Base-by-base conservation (phyloP, 768 basidiomycete species). In the Auricularia sp. region DNA sequence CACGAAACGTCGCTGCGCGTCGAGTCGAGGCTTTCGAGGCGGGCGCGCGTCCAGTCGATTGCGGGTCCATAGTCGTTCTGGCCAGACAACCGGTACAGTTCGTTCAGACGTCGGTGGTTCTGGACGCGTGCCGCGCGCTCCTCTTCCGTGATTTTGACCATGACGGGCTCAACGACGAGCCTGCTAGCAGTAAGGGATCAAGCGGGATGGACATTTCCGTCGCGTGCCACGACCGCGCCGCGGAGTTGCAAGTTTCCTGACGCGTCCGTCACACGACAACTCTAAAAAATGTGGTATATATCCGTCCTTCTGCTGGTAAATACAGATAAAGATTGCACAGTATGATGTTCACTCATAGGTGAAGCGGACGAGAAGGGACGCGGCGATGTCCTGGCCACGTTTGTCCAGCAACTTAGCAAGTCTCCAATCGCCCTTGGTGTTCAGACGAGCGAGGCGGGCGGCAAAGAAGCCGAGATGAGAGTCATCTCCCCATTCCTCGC, bases 381-480 rank as follows among this genome's bases (percentile, higher is more conserved):
- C 73, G 18, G 69, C 70, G 8, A 65, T 70, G 62, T 72, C 63
- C 62, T 83, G 84, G 11, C 85, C 84, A 35, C 76, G 74, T 74
- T 71, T 74, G 68, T 83, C 76, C 62, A 87, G 69, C 73, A 86
- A 74, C 44, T 80, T 76, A 36, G 83, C 71, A 36, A 84, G 67
- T 21, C 78, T 75, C 81, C 79, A 84, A 34, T 59, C 56, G 18
- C 29, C 79, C 83, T 65, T 74, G 71, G 53, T 79, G 72, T 33
- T 86, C 67, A 64, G 80, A 72, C 35, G 74, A 75, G 36, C 86
- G 66, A 11, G 79, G 77, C n/a, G 79, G 81, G 70, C 84, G 83
- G 69, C n/a, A 85, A 51, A 64, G 64, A 36, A 64, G 23, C 23
- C 65, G 53, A 63, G 34, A 42, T 62, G 44, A 21, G 51, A 10